These are phyloP conservation scores for Gracilariopsis chorda DNA, from an alignment of 23 red algal genomes.

Conservation along the genomic window DNA sequence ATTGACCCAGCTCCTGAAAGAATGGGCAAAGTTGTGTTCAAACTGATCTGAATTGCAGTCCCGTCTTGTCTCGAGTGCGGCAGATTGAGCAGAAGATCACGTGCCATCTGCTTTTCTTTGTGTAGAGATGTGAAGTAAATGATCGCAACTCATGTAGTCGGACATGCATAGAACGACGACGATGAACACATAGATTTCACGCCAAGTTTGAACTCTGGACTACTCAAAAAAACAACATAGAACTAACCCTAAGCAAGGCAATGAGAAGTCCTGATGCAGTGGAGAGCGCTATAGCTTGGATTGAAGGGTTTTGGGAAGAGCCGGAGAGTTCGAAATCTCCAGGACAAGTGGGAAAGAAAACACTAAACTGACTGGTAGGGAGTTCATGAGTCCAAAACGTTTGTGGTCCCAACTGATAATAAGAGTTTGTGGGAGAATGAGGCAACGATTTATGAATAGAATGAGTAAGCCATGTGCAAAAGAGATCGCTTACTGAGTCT, in stretches of 20 bases:
- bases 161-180: slow-evolving; percentile 39
- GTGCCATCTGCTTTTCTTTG: slow-evolving; percentile 58
- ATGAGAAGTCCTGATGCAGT: slow-evolving; percentile 72
- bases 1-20: slow-evolving; percentile 40
- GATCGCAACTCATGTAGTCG: slow-evolving; percentile 52
- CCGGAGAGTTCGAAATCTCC: background rate
- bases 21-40: slow-evolving; percentile 32
- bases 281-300: slow-evolving; percentile 63
- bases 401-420: slow-evolving; percentile 57
- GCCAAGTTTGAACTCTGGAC: slow-evolving; percentile 74
- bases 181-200: background rate
- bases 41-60: slow-evolving; percentile 41
- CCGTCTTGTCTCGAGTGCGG: slow-evolving; percentile 12
- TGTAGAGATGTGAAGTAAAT: slow-evolving; percentile 58
- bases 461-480: too few relatives aligned
- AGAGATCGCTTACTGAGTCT: too few relatives aligned
- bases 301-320: slow-evolving; percentile 49
- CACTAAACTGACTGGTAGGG: slow-evolving; percentile 47
- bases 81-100: slow-evolving; percentile 31
- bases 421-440: slow-evolving; percentile 79
- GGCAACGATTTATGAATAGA: slow-evolving; percentile 30
- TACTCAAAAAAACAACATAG: slow-evolving; percentile 40
- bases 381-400: slow-evolving; percentile 67
- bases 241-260: slow-evolving; percentile 47
- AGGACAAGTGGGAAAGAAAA: slow-evolving; percentile 1